Evolutionary conservation across 2,329 filamentous ascomycete genomes (phyloP).

Genomic region (Ophiostoma sp.): DNA sequence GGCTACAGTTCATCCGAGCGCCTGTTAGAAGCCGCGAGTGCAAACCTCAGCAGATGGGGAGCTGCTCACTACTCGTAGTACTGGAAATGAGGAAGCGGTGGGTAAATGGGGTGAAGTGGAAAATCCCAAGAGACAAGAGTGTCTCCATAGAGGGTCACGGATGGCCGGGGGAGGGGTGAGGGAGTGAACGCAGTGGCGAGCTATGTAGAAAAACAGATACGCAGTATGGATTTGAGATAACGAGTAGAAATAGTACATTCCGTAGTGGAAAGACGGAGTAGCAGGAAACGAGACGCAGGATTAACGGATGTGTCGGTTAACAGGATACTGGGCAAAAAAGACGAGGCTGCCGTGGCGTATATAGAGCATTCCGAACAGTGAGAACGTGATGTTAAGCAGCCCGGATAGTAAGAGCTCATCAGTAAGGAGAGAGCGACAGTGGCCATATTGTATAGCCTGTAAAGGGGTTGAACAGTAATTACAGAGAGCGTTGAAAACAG

Average conservation of each 20-base stretch:
- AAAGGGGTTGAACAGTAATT: too few species aligned
- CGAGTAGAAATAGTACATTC: too few species aligned
- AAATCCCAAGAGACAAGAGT: not conserved
- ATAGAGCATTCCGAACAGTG: not conserved
- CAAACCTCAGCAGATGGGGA: not conserved
- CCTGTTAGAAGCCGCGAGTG: too few species aligned
- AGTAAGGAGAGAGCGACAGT: too few species aligned
- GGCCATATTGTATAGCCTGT: too few species aligned
- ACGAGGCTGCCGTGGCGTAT: not conserved
- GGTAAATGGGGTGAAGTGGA: slow-evolving; percentile 6
- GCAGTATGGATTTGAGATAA: not conserved
- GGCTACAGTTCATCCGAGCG: too few species aligned
- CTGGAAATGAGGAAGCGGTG: not conserved
- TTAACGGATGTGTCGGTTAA: not conserved
- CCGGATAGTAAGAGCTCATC: too few species aligned
- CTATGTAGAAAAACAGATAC: not conserved
- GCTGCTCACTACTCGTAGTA: not conserved
- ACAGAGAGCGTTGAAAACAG: too few species aligned
- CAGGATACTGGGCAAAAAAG: not conserved
- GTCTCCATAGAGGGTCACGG: not conserved
- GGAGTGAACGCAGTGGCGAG: not conserved
- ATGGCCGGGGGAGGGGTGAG: not conserved
- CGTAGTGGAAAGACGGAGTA: too few species aligned
- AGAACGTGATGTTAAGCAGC: too few species aligned
- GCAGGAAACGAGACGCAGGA: not conserved